Evolutionary conservation across 163 green algal species (phyloP).

Genomic region (Chloromonas sp.): DNA sequence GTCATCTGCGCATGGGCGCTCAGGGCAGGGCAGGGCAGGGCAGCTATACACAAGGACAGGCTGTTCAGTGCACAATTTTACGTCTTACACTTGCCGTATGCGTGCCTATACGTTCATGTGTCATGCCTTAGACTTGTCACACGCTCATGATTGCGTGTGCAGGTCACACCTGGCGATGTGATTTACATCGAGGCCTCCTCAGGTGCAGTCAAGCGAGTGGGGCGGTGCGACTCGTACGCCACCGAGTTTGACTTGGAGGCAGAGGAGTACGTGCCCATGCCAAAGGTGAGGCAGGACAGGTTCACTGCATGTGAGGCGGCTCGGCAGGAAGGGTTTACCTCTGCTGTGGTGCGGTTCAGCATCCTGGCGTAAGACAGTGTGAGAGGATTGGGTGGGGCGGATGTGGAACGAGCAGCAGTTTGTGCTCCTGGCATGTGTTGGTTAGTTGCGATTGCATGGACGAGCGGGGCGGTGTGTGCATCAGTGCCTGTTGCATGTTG

Average conservation of each 20-base stretch:
- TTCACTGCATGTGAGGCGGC: background rate
- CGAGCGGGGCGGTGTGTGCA: no score
- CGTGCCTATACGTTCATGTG: no score
- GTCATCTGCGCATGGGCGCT: no score
- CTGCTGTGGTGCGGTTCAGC: no score
- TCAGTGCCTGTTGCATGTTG: no score
- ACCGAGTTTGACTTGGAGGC: constrained; percentile 98
- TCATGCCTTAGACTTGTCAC: no score
- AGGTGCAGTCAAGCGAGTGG: constrained; percentile 93
- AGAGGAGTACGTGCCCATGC: constrained; percentile 98
- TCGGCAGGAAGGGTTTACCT: background rate
- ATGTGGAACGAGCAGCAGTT: no score
- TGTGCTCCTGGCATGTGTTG: no score
- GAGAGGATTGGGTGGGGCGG: no score
- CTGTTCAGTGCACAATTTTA: background rate
- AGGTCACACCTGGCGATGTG: constrained; percentile 77
- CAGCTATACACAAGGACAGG: background rate
- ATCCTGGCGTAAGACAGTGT: no score
- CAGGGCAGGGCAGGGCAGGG: background rate
- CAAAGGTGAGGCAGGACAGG: constrained; percentile 62
- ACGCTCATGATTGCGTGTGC: background rate
- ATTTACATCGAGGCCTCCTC: constrained; percentile 99
- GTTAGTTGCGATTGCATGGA: no score
- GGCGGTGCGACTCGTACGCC: constrained; percentile 90
- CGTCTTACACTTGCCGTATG: no score